Base-by-base conservation (phyloP, 495 filamentous ascomycete genomes). In the Trichoderma orchidacearum region DNA sequence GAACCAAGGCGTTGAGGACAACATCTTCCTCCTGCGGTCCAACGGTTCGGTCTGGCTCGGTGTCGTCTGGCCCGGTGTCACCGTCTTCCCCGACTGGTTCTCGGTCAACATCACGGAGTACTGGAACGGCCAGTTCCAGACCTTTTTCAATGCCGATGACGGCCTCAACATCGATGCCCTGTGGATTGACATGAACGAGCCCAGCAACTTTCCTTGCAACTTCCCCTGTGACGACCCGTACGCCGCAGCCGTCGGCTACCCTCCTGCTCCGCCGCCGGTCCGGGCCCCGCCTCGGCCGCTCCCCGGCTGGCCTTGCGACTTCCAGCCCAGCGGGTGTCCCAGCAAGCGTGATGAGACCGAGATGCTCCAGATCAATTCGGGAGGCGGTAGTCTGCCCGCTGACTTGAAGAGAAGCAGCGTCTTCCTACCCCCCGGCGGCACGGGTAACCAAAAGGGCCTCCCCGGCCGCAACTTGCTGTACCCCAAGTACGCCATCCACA, bases 131-230 rank as follows among this genome's bases (percentile, higher is more conserved):
- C 82, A 93, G 65, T 89, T 92, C 64, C 61, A 59, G 23, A 56
- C 60, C 0, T 93, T 93, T 74, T 95, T 95, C 69, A 64, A 72
- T 60, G 59, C 77, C 0, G 64, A 78, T 0, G 72, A 64, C 0
- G 90, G 89, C 23, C 77, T 95, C 4, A 82, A 93, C 62, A 89
- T 94, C 58, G 89, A 94, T 61, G 90, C 80, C 1, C 74, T 91
- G 27, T 94, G 89, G 89, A 94, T 93, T 55, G 87, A 90, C 61
- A 87, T 90, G 85, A 89, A 89, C 61, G 87, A 90, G 64, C 85
- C 85, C 0, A 68, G 65, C 23, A 68, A 66, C 58, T 75, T 76
- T 64, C 87, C 89, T 56, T 93, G 89, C 66, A 64, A 72, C 21
- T 92, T 80, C 62, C 88, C 89, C 13, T 95, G 90, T 67, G 64